Evolutionary conservation across 2,329 filamentous ascomycete species (phyloP), one percentile per base, ranked within the genome.

Genomic region (Penicillium sp.): DNA sequence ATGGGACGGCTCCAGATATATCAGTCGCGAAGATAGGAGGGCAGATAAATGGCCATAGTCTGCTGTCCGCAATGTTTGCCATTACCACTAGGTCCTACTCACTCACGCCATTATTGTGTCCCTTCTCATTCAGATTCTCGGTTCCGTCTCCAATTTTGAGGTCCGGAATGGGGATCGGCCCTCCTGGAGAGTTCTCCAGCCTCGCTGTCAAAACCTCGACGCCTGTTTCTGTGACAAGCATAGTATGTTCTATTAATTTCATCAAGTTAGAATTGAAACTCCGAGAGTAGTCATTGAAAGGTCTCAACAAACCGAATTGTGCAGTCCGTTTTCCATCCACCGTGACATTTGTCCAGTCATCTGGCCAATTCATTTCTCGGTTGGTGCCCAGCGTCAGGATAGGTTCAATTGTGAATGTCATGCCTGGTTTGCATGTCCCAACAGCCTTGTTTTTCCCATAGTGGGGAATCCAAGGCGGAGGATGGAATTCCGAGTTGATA

Each of bases 401-500:
- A 18, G 92, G 92, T 75, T 97, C 92, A 56, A 97, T 96, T 0
- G 92, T 97, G 66, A 97, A 97, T 43, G 90, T 94, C 90, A 96
- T 95, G 26, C 92, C 92, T 0, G 89, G 85, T 75, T 96, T 96
- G 59, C 90, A 93, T 66, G 87, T 84, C 41, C 92, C 92, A 1
- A 95, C 87, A 0, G 91, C 89, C 81, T 96, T 97, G 75, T 96
- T 97, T 80, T 95, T 96, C 47, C 87, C 91, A 67, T 97, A 97
- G 73, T 97, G 92, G 4, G 92, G 92, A 34, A 97, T 87, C 69
- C 93, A 96, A 1, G 92, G 92, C 26, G 91, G 85, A 71, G 86
- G 88, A 71, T 97, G 92, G 79, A 97, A 97, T 32, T 94, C 80
- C 47, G 83, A 85, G 75, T 95, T 93, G 74, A 96, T 88, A 54